Evolutionary conservation across 208 protist species (phyloP).

Genomic region (Acanthamoeba sp.): DNA sequence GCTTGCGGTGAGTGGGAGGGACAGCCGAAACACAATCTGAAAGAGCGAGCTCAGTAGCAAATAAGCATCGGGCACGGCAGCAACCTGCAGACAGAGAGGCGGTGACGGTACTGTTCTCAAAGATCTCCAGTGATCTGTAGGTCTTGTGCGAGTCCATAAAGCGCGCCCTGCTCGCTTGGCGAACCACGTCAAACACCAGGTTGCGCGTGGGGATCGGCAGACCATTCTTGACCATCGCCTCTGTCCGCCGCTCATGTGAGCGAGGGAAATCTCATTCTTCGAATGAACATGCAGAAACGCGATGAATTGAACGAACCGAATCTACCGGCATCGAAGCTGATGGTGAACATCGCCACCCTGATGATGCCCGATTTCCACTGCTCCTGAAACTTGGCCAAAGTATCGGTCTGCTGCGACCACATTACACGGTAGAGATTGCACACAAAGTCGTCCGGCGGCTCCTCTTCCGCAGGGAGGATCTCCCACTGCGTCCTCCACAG

Average conservation of each 20-base stretch:
- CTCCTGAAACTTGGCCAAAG: background rate
- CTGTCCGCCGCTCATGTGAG: background rate
- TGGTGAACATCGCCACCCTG: background rate
- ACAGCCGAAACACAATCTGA: too few species aligned
- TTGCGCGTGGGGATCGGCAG: background rate
- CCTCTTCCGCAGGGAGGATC: background rate
- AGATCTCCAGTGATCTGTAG: background rate
- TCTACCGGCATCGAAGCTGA: background rate
- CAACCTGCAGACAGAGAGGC: background rate
- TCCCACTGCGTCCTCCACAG: background rate
- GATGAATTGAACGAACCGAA: background rate
- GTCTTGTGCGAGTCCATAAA: background rate
- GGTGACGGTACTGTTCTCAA: background rate
- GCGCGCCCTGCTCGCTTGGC: background rate
- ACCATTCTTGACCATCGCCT: background rate
- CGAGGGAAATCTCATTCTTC: background rate
- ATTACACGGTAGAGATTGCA: background rate
- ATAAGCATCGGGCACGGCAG: too few species aligned
- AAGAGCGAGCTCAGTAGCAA: too few species aligned
- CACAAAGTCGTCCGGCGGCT: background rate
- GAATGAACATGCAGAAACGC: background rate
- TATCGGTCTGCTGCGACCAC: background rate
- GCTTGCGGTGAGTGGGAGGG: background rate
- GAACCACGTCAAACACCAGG: background rate
- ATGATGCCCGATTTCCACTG: background rate